Evolutionary conservation across 2,329 filamentous ascomycete species (phyloP), one percentile per base, ranked within the genome.

Genomic region (Seiridium unicorne): DNA sequence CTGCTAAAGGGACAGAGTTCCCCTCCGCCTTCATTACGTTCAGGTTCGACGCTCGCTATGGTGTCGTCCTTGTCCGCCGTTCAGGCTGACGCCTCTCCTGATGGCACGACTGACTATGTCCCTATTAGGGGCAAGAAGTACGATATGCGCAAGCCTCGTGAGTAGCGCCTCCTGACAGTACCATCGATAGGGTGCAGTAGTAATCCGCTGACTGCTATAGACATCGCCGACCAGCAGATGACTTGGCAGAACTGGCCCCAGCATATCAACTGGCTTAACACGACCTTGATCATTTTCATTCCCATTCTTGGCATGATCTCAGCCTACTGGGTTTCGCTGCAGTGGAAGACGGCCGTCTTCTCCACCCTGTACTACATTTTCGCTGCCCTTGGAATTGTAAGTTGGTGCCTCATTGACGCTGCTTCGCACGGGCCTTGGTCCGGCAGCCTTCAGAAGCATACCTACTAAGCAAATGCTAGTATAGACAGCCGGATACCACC

Each of bases 331-430:
- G 51, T 42, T 7, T 44, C 57, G 26, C 32, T 59, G 4, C 55
- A 58, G 10, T 46, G 13, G 8, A 32, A 36, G n/a, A 59, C 57
- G 3, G n/a, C 40, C 11, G 54, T 55, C 26, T 60, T 57, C 38
- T 11, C 59, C 35, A n/a, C 94, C 60, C 66, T 84, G 61, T 95
- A 95, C 78, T 96, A 96, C 78, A 93, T 92, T 80, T 88, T 89
- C 79, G 92, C 91, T 51, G 86, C 91, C 72, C 81, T 95, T 55
- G 91, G 92, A 61, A 92, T 92, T 74, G 92, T 89, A n/a, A 62
- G 89, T 88, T 68, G 89, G 88, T 89, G 79, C 2, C 26, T 42
- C 2, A 71, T 85, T 70, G 40, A 3, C 40, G n/a, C 31, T 48
- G 4, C n/a, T 44, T 18, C 13, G 3, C 10, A 44, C 10, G 7